Conservation (phyloP, 805 yeast genomes). For the Wickerhamomyces pijperi region DNA sequence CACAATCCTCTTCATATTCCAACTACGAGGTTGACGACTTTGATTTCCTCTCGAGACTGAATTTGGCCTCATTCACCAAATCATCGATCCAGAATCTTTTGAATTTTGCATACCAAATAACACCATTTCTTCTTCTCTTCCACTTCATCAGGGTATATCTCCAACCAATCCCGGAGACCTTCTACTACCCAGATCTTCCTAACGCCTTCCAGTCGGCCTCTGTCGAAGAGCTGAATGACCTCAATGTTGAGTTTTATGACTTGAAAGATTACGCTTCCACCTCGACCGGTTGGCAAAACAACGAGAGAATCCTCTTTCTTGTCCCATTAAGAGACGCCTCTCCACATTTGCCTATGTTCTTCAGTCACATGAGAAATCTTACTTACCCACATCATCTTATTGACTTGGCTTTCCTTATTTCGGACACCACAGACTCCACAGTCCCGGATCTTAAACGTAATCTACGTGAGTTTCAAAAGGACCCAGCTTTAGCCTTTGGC, state of each 20-base stretch:
- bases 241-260: conserved; percentile 60
- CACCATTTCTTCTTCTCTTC: conserved; percentile 9
- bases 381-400: conserved; percentile 82
- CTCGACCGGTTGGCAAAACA: conserved; percentile 66
- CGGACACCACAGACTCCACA: conserved; percentile 86
- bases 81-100: not conserved
- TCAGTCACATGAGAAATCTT: conserved; percentile 65
- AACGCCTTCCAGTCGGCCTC: conserved; percentile 17
- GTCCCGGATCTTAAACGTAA: conserved; percentile 52
- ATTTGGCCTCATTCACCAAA: not conserved
- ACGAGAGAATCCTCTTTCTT: conserved; percentile 71
- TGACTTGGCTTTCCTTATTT: conserved; percentile 75
- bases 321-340: conserved; percentile 93
- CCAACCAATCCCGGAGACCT: conserved; percentile 2
- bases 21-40: not conserved
- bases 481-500: conserved; percentile 65
- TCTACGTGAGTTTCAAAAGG: conserved; percentile 52
- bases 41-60: not conserved
- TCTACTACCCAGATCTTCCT: conserved; percentile 26
- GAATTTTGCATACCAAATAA: conserved; percentile 2
- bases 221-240: conserved; percentile 17
- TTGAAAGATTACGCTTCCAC: conserved; percentile 54
- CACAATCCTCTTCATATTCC: not conserved
- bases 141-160: conserved; percentile 7
- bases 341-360: conserved; percentile 81